Evolutionary conservation across 2,329 filamentous ascomycete species (phyloP), one percentile per base, ranked within the genome.

Genomic region (Penicillium decumbens): DNA sequence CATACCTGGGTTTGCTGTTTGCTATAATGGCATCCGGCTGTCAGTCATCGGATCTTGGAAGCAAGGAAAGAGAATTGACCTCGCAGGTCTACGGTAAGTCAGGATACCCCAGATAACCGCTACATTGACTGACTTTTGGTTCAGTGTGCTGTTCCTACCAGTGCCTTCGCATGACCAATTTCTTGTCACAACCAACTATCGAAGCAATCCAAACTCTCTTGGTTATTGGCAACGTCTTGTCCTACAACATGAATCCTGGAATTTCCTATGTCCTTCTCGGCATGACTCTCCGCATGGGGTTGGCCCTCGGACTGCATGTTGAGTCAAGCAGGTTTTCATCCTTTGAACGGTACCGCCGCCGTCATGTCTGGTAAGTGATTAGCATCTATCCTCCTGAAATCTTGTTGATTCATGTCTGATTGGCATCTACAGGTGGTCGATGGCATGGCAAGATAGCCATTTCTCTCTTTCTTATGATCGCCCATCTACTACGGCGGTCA

Each of bases 101-200:
- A 23, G 45, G 2, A 8, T 37, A 20, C 8, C 41, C 10, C n/a
- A 5, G 23, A 23, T 24, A 27, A 5, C 18, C 12, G 4, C 15
- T 10, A n/a, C 25, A 6, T 40, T 47, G 9, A 40, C 35, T 49
- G 4, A 49, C 27, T 4, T n/a, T 8, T 13, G 3, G 8, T 25
- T 23, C n/a, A 79, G 78, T 83, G 4, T 84, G 81, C 66, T 84
- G 81, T 65, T 81, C 80, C 42, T 83, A 84, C 54, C 81, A 84
- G 62, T 83, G 81, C 58, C 71, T 84, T 24, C 78, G 81, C 15
- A 80, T 83, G 66, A 81, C 79, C 23, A 84, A 84, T 55, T 84
- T 83, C 61, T 62, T 84, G 6, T 83, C 81, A 0, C 78, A 82
- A 50, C 78, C 81, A 25, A 80, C 77, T 3, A 68, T 83, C 30